A percentile compares a stretch with the other conserved stretches of the same genome.
Evolutionary conservation across 1,284 basidiomycete species (phyloP).

Genomic region (Rhodofomes roseus): DNA sequence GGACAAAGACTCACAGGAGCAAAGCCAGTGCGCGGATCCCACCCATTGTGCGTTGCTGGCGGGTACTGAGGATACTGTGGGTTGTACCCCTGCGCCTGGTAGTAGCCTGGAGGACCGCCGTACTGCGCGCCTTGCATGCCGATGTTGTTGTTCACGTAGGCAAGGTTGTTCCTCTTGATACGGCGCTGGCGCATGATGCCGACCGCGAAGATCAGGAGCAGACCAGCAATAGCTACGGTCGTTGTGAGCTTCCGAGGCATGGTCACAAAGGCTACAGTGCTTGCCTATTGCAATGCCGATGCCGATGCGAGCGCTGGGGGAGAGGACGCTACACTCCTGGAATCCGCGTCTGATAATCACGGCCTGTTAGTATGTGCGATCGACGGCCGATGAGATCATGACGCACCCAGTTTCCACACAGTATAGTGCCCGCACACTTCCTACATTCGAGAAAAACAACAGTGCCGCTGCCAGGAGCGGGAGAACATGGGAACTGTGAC

Average conservation of each 20-base stretch:
- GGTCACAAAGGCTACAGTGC: not conserved
- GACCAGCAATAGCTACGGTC: slow-evolving; percentile 1
- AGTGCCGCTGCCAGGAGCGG: not conserved
- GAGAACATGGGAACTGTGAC: not conserved
- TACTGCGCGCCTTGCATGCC: slow-evolving; percentile 7
- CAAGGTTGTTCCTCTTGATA: slow-evolving; percentile 16
- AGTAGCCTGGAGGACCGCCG: slow-evolving; percentile 1
- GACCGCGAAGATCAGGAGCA: slow-evolving; percentile 10
- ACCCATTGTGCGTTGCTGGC: slow-evolving; percentile 5
- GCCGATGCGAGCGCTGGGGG: slow-evolving; percentile 11
- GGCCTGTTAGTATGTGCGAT: not conserved
- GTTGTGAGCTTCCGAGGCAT: not conserved
- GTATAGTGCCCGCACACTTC: not conserved
- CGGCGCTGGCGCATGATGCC: slow-evolving; percentile 16
- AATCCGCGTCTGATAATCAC: slow-evolving; percentile 1
- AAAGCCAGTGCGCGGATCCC: slow-evolving; percentile 18
- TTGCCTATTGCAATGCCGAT: slow-evolving; percentile 27
- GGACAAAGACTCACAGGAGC: slow-evolving; percentile 20
- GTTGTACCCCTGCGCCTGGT: slow-evolving; percentile 8
- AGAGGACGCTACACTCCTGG: slow-evolving; percentile 1
- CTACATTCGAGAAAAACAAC: not conserved
- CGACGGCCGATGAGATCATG: not conserved
- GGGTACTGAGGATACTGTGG: slow-evolving; percentile 22
- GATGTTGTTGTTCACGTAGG: slow-evolving; percentile 19
- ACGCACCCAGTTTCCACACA: not conserved